Base-by-base conservation (phyloP, 768 basidiomycete genomes). In the Collybia sp. region DNA sequence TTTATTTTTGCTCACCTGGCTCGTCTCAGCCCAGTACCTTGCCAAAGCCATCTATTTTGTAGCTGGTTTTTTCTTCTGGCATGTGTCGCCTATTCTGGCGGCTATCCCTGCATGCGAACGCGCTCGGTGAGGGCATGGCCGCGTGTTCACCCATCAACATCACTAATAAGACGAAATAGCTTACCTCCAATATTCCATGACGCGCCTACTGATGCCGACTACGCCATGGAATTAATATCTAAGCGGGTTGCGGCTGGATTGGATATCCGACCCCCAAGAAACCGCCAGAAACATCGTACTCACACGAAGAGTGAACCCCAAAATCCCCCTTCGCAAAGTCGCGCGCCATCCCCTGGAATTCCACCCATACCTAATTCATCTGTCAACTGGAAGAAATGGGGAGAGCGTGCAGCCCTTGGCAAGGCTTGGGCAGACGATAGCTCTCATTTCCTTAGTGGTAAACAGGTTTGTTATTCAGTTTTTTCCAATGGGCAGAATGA, bases 141-240 rank as follows among this genome's bases (percentile, higher is more conserved):
- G 25, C 25, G 8, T 25, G 8, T 25, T 25, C 8, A 8, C 8
- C 25, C 25, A 25, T 25, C 25, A 4, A 25, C 3, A 4, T 25
- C 25, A 8, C 8, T 25, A 8, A 25, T 8, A 25, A 3, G 25
- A 25, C 25, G 4, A 25, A 25, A 6, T 38, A 83, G 79, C 34
- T 42, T 80, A 11, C 75, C 77, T 16, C 63, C 69, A 6, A 62
- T 68, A 2, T 70, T 85, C 41, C 49, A 54, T 32, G 73, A 80
- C 48, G 76, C 74, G 10, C 83, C 85, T 0, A 86, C 82, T 3
- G 83, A 87, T 52, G 73, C 78, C 3, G 82, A 86, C 40, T 81
- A 82, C 54, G 83, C 85, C 2, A 85, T 85, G 79, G 73, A 82
- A 32, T 58, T 86, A 10, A 84, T 86, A 13, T 73, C 82, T 3